Conservation (phyloP, 768 basidiomycete genomes). For the Podaxis sp. region DNA sequence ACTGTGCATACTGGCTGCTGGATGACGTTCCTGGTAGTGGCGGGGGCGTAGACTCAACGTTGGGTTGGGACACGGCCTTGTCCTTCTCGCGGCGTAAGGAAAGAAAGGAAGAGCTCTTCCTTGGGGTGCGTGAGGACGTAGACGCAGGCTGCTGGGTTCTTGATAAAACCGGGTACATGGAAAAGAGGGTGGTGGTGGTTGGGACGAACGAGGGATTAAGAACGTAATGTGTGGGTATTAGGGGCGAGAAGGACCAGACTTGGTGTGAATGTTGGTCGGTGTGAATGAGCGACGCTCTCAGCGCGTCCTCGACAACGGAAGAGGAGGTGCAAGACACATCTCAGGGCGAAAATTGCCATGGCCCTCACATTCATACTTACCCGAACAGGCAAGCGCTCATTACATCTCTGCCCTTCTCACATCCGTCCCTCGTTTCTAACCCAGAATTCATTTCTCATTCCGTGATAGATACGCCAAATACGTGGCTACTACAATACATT, state of each 20-base stretch:
- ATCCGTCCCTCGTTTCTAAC: neutral
- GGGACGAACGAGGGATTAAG: conserved; percentile 3
- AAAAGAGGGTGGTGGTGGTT: conserved; percentile 13
- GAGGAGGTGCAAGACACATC: conserved; percentile 8
- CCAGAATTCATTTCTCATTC: neutral
- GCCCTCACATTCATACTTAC: conserved; percentile 2
- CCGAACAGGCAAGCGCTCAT: conserved; percentile 6
- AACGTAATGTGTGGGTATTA: conserved; percentile 2
- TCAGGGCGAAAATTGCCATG: conserved; percentile 14
- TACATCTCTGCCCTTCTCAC: conserved; percentile 4
- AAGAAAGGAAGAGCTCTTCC: conserved; percentile 57
- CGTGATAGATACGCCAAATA: neutral
- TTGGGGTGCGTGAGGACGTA: conserved; percentile 39
- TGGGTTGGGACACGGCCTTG: conserved; percentile 21
- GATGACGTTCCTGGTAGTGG: conserved; percentile 7
- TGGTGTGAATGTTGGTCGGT: neutral
- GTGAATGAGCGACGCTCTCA: conserved; percentile 8
- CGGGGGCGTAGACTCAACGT: conserved; percentile 18
- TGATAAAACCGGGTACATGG: conserved; percentile 40
- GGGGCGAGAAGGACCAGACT: conserved; percentile 6
- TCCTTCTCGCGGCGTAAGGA: conserved; percentile 54
- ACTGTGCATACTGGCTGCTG: conserved; percentile 1
- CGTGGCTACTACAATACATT: neutral
- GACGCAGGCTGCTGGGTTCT: conserved; percentile 33
- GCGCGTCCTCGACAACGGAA: conserved; percentile 2